phyloP scores from a whole-genome alignment of 345 rosid species.

The Garcia nutans region DNA sequence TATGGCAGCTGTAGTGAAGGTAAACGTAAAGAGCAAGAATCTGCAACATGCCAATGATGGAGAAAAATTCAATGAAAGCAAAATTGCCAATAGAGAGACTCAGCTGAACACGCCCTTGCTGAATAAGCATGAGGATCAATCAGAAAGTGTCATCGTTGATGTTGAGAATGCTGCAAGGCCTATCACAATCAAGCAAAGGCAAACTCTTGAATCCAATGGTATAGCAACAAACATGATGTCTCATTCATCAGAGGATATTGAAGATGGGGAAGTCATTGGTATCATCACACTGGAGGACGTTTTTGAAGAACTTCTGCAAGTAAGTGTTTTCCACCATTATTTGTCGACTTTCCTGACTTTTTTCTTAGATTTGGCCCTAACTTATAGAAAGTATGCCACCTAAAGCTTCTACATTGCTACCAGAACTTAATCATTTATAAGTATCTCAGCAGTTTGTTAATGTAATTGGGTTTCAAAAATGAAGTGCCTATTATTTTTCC shows the following conservation, averaged over 20 bases:
- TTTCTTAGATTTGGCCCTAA: not conserved
- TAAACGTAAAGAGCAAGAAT: constrained; percentile 3
- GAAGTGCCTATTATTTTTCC: not conserved
- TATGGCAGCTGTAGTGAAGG: constrained; percentile 32
- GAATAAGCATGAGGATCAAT: not conserved
- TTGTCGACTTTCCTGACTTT: constrained; percentile 4
- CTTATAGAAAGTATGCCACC: not conserved
- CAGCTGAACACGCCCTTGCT: constrained; percentile 15
- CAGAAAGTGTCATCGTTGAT: constrained; percentile 12
- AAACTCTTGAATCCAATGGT: constrained; percentile 22
- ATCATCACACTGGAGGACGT: constrained; percentile 35
- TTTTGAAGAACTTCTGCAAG: constrained; percentile 35
- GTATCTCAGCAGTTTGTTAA: not conserved
- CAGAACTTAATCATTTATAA: not conserved
- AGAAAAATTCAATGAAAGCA: constrained; percentile 13
- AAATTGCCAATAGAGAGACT: constrained; percentile 14
- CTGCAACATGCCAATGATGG: constrained; percentile 5
- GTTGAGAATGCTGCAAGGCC: constrained; percentile 22
- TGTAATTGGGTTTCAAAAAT: not conserved
- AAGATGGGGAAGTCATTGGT: constrained; percentile 35
- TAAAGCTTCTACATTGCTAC: not conserved
- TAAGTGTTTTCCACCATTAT: constrained; percentile 12
- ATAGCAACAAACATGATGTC: not conserved
- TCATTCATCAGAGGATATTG: constrained; percentile 21
- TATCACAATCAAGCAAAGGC: constrained; percentile 12